These are phyloP conservation scores for Ramularia collo-cygni DNA, from an alignment of 2,329 filamentous ascomycete genomes.

Conservation along the genomic window DNA sequence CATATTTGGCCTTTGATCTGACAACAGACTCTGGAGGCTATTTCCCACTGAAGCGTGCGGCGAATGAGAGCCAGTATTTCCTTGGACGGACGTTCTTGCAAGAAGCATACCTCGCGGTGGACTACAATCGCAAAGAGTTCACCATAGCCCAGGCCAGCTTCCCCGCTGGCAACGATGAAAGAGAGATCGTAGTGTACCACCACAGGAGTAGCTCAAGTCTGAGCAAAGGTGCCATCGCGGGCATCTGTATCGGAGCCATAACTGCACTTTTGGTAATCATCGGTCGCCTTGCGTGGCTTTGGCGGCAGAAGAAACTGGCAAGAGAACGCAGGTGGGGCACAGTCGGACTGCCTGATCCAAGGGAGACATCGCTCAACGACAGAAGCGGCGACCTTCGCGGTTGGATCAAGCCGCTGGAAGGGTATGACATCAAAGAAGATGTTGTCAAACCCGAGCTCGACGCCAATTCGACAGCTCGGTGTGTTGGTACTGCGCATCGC, in stretches of 20 bases:
- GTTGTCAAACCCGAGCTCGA: no score
- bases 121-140: constrained; percentile 22
- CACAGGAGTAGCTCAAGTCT: neutral
- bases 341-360: no score
- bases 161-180: constrained; percentile 8
- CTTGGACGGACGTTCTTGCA: constrained; percentile 26
- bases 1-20: constrained; percentile 34
- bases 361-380: no score
- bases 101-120: constrained; percentile 18
- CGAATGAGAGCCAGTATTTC: constrained; percentile 19
- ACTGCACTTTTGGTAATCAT: neutral
- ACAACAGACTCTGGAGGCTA: constrained; percentile 7
- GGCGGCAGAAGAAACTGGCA: no score
- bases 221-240: constrained; percentile 2
- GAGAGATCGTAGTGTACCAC: neutral
- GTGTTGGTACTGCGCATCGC: no score
- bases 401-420: no score
- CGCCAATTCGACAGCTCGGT: no score
- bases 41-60: constrained; percentile 20
- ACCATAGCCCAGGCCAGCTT: constrained; percentile 21
- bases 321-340: no score
- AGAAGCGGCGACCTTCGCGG: no score
- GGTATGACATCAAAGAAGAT: no score
- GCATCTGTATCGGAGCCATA: neutral
- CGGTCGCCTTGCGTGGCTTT: no score